Base-by-base conservation (phyloP, 2,329 filamentous ascomycete species). In the Mollisia scopiformis region DNA sequence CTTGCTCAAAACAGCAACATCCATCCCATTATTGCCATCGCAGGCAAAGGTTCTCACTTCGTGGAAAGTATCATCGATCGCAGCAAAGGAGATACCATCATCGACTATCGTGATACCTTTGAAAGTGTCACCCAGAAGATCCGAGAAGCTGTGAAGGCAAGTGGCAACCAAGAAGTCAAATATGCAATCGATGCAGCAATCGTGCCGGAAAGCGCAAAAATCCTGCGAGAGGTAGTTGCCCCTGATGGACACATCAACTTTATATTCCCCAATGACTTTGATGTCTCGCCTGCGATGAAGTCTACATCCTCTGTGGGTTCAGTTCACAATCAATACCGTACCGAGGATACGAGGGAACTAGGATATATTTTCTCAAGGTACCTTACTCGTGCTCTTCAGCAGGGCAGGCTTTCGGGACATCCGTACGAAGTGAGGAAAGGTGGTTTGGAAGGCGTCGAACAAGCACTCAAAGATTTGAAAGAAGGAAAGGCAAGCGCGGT, bases 401-500 rank as follows among this genome's bases (percentile, higher is more conserved):
- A 83, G 56, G 82, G 81, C 0, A 80, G 75, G 73, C 79, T 85
- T 52, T 75, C 67, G 61, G 68, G 73, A 3, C 83, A 85, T 71
- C 79, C 80, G 53, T 73, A 74, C 31, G 80, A 84, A 70, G 75
- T 86, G 10, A 72, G 84, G 0, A 71, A 76, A 0, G 80, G 79
- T 1, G 81, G 81, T 0, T 64, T 84, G 50, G 72, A 71, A 8
- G 80, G 80, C 1, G 71, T 83, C 1, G 74, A 85, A 68, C 72
- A 66, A n/a, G 87, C 77, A 0, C 68, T 90, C 74, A 72, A 73
- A 68, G 80, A 83, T 62, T 71, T 90, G 68, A 84, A 80, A 70
- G 79, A 78, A 21, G 87, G 87, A 0, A 86, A 84, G 74, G 84
- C 82, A 14, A 87, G 83, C 68, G 87, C 80, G 1, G 76, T 84